Evolutionary conservation across 257 asterid genomes (phyloP).

Genomic region (Petunia secreta): DNA sequence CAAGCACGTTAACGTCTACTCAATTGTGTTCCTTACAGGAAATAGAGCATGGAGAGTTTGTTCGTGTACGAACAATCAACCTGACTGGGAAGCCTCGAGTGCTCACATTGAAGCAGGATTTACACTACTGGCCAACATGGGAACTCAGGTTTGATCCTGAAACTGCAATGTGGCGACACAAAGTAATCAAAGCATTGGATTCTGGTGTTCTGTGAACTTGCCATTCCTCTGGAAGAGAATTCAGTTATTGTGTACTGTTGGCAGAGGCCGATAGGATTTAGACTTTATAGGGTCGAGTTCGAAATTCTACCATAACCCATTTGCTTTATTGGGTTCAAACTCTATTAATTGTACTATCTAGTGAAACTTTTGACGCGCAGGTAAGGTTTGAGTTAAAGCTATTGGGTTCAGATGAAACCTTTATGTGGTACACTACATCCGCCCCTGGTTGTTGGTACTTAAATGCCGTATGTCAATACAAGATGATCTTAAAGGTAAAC

Average conservation of each 20-base stretch:
- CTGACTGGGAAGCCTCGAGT: slow-evolving; percentile 96
- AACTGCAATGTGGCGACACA: slow-evolving; percentile 82
- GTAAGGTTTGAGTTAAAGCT: too few species aligned
- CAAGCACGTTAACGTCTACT: slow-evolving; percentile 5
- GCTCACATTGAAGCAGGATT: slow-evolving; percentile 91
- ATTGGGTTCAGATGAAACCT: too few species aligned
- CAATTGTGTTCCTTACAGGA: slow-evolving; percentile 47
- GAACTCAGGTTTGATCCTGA: slow-evolving; percentile 86
- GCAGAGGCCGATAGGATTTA: too few species aligned
- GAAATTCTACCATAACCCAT: too few species aligned
- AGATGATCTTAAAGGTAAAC: not conserved
- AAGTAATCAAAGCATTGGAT: slow-evolving; percentile 66
- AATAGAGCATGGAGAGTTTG: slow-evolving; percentile 87
- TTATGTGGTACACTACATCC: too few species aligned
- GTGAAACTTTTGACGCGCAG: too few species aligned
- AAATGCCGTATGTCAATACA: not conserved
- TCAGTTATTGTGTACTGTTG: not conserved
- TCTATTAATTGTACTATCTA: too few species aligned
- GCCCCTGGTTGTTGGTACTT: too few species aligned
- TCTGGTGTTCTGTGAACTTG: slow-evolving; percentile 34
- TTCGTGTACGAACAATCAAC: slow-evolving; percentile 82
- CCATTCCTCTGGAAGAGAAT: not conserved
- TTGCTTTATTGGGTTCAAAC: too few species aligned
- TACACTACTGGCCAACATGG: slow-evolving; percentile 99
- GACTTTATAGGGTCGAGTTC: too few species aligned